Conservation (phyloP, 306 rosid genomes). For the Lithocarpus polystachyus region DNA sequence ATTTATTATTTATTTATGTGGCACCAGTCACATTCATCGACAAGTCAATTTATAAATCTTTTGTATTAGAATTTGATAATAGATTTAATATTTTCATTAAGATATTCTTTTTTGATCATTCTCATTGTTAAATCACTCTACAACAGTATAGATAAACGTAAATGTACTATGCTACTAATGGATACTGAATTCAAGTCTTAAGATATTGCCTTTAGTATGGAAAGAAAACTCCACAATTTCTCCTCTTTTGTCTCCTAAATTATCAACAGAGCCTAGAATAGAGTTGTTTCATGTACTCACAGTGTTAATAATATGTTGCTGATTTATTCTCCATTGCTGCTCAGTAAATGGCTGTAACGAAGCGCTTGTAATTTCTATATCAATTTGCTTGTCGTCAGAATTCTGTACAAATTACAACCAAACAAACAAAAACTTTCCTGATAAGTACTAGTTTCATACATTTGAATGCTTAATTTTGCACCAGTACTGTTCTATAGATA, state of each 20-base stretch:
- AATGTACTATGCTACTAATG: too few relatives aligned
- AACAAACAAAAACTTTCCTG: neutral
- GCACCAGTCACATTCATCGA: too few relatives aligned
- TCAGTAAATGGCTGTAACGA: slow-evolving; percentile 76
- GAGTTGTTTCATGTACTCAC: slow-evolving; percentile 30
- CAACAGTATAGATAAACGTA: too few relatives aligned
- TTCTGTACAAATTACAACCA: slow-evolving; percentile 30
- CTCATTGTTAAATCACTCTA: too few relatives aligned
- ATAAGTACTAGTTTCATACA: neutral
- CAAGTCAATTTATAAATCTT: too few relatives aligned
- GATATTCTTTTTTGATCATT: too few relatives aligned
- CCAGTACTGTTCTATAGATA: neutral
- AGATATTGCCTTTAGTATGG: neutral
- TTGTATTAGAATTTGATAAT: too few relatives aligned
- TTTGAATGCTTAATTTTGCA: neutral
- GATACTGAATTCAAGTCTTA: too few relatives aligned
- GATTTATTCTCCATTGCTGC: slow-evolving; percentile 69
- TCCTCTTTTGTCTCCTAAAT: neutral
- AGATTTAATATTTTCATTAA: too few relatives aligned
- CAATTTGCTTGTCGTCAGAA: slow-evolving; percentile 32
- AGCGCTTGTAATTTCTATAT: slow-evolving; percentile 47
- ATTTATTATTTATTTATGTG: too few relatives aligned
- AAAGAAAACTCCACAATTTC: neutral
- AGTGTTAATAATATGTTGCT: slow-evolving; percentile 59
- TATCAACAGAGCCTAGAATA: neutral